Base-by-base conservation (phyloP, 371 early-diverging fungal species). In the Lichtheimia corymbifera region DNA sequence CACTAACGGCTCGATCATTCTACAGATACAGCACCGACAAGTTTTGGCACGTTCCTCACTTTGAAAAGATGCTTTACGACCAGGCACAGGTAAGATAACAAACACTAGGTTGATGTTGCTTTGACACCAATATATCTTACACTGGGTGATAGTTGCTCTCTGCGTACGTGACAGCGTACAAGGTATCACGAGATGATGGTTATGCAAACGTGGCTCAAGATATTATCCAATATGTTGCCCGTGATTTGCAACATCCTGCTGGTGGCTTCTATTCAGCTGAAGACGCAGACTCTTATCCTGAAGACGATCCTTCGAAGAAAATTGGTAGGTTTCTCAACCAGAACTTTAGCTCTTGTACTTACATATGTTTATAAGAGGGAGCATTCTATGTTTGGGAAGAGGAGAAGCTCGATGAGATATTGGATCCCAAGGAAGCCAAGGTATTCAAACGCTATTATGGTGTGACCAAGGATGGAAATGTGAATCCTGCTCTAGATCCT, bases 51-150 rank as follows among this genome's bases (percentile, higher is more conserved):
- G 70, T 79, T 0, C 82, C 76, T 40, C 85, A 85, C 66, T 88
- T 87, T 72, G 88, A 88, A 61, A 86, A 88, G 58, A 82, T 82
- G 83, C 82, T 89, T 12, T 89, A 88, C 60, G 88, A 88, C 70
- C 88, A 89, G 72, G 88, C 84, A 0, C 89, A 89, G 47, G 47
- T 47, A 47, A 22, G 11, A 22, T 35, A 11, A 9, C 35, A 35
- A 35, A 11, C 6, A 11, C 9, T 6, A 35, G 11, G 2, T 35
- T 35, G 35, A 6, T 35, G 9, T 35, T 0, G 11, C 35, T 28
- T 45, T 5, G 45, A 47, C 11, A 47, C 11, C 47, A 18, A 12
- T 47, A 12, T 47, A 22, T 15, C 22, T 47, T 17, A n/a, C 47
- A 18, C 0, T 47, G n/a, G 2, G 35, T 11, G 7, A 18, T 47